These are phyloP conservation scores for Aspergillus sp. DNA, from an alignment of 2,329 filamentous ascomycete species.

Conservation along the genomic window DNA sequence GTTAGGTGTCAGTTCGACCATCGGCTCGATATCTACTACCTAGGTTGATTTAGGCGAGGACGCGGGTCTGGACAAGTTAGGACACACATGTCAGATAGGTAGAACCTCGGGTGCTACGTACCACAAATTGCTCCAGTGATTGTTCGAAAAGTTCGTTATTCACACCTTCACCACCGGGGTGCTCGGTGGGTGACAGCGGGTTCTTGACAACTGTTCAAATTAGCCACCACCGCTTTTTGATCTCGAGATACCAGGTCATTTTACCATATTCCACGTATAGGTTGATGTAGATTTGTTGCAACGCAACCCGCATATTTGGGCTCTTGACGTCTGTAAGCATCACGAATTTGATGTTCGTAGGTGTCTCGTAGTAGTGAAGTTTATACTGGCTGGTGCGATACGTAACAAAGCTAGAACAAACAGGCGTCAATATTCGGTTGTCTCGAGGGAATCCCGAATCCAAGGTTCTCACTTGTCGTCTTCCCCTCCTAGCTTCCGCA, in stretches of 20 bases:
- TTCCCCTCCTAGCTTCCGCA: constrained; percentile 86
- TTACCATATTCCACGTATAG: constrained; percentile 92
- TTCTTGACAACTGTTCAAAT: constrained; percentile 59
- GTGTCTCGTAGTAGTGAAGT: constrained; percentile 98
- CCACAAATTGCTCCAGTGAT: constrained; percentile 54
- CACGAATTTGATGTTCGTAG: constrained; percentile 91
- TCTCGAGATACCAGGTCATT: neutral
- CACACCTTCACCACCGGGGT: constrained; percentile 61
- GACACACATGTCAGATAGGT: constrained; percentile 17
- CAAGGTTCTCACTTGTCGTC: constrained; percentile 66
- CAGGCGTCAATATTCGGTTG: neutral
- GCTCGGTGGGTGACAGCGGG: constrained; percentile 61
- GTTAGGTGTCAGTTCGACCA: neutral
- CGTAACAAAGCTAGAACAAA: constrained; percentile 70
- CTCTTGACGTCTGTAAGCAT: constrained; percentile 91
- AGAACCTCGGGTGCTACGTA: constrained; percentile 27
- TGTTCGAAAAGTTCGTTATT: constrained; percentile 66
- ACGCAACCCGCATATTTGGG: constrained; percentile 85
- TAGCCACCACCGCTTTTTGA: constrained; percentile 9
- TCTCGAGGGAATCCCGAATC: too few species aligned
- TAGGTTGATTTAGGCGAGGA: constrained; percentile 26
- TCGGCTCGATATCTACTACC: neutral
- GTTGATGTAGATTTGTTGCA: constrained; percentile 98
- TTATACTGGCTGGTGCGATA: constrained; percentile 96
- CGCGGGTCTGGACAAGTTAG: constrained; percentile 28